Evolutionary conservation across 768 basidiomycete species (phyloP), one percentile per base, ranked within the genome.

Genomic region (Xerocomus brunneocitrinus): DNA sequence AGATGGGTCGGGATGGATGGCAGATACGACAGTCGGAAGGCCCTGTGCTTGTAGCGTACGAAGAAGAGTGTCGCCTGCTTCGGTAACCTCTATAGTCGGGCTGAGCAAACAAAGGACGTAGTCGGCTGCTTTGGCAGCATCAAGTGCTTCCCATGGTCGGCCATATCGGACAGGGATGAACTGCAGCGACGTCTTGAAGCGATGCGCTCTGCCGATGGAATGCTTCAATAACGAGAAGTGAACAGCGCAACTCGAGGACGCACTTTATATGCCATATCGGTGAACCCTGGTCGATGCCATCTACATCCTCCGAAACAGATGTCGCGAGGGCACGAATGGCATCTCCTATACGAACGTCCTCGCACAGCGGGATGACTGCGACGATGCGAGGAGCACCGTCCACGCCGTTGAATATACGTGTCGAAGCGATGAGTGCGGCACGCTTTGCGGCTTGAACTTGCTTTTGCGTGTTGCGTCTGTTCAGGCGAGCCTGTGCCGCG

Each of bases 101-200:
- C 94, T 97, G 28, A 98, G 77, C 2, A 87, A 78, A 54, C 97
- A 83, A 19, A 97, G 77, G 42, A 93, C 84, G 64, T 95, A 98
- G 70, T 98, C 95, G 9, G 92, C 89, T 3, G 83, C 87, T 65
- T 91, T 86, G 63, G 86, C 88, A 0, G 85, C 87, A 62, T 97
- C 93, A 36, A 98, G 77, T 4, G 89, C 80, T 3, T 81, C 78
- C 68, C 91, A 95, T 47, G 90, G 79, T 43, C 74, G 75, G 52
- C 80, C 78, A 62, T 90, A 87, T 2, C 80, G 83, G 2, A 95
- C 76, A 39, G 84, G 84, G 49, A 92, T 76, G 69, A 97, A 89
- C 63, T 97, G 94, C 3, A 98, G 75, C 6, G 87, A 89, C 0
- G 93, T 93, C 71, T 89, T 94, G 77, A 93, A 97, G 22, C 91